Percentiles rank a stretch among this genome's conserved stretches.
Conservation (phyloP, 768 basidiomycete genomes). For the Boletus sp. region DNA sequence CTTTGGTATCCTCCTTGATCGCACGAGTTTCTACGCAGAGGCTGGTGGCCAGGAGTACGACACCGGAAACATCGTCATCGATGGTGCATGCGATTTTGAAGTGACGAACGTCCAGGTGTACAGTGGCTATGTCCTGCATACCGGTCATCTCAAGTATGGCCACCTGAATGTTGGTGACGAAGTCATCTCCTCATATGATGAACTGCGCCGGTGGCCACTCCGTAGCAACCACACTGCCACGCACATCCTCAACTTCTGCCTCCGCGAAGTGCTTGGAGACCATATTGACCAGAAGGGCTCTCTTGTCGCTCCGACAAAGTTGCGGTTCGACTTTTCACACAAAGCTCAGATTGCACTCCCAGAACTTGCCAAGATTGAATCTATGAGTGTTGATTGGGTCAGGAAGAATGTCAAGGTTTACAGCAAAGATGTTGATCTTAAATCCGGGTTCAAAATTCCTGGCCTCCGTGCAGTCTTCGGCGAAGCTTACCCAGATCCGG, state of each 20-base stretch:
- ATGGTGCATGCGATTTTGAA: conserved; percentile 88
- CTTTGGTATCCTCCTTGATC: conserved; percentile 88
- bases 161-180: conserved; percentile 72
- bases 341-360: conserved; percentile 77
- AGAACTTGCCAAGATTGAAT: conserved; percentile 82
- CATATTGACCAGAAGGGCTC: conserved; percentile 99
- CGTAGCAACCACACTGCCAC: conserved; percentile 99
- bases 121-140: conserved; percentile 94
- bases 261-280: conserved; percentile 93
- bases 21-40: conserved; percentile 96
- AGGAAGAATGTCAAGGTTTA: conserved; percentile 84
- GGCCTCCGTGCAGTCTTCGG: conserved; percentile 96
- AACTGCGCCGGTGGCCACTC: conserved; percentile 93
- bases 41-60: conserved; percentile 97
- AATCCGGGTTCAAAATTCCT: conserved; percentile 81
- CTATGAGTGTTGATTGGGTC: conserved; percentile 86
- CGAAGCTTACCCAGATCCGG: conserved; percentile 96
- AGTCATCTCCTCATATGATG: conserved; percentile 90
- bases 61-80: conserved; percentile 92
- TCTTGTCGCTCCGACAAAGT: conserved; percentile 90
- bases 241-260: conserved; percentile 92
- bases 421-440: conserved; percentile 80
- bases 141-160: conserved; percentile 89
- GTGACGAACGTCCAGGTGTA: conserved; percentile 92
- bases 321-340: conserved; percentile 99